A percentile compares a stretch with the other conserved stretches of the same genome.
Evolutionary conservation across 2,329 filamentous ascomycete species (phyloP).

Genomic region (Calcarisporium arbuscula): DNA sequence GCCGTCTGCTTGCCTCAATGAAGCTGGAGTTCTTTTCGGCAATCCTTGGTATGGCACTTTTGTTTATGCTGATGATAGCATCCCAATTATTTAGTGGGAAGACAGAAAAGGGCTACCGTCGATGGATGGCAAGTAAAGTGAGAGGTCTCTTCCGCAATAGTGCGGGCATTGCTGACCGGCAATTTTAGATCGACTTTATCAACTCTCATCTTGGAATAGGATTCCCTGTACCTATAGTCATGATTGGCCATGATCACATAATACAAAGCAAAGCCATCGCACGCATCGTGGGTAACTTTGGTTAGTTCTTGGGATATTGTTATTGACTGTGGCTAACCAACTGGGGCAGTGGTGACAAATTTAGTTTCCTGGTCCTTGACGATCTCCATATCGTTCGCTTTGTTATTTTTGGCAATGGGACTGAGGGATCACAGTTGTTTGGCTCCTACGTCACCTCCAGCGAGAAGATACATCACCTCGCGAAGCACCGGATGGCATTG

Average conservation of each 20-base stretch:
- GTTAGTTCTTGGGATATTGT: too few species aligned
- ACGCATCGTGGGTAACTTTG: conserved; percentile 36
- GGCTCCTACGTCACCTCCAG: too few species aligned
- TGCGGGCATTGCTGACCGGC: conserved; percentile 1
- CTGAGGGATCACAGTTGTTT: too few species aligned
- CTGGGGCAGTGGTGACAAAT: conserved; percentile 24
- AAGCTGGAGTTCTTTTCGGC: conserved; percentile 39
- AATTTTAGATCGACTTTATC: conserved; percentile 40
- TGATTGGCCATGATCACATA: conserved; percentile 31
- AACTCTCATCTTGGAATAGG: conserved; percentile 45
- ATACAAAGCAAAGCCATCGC: conserved; percentile 29
- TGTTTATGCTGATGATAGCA: conserved; percentile 28
- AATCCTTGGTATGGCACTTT: conserved; percentile 39
- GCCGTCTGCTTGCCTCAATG: conserved; percentile 24
- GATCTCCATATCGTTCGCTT: too few species aligned
- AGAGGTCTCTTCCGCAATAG: not conserved
- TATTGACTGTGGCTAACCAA: too few species aligned
- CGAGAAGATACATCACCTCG: too few species aligned
- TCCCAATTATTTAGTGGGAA: conserved; percentile 12
- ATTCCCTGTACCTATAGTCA: conserved; percentile 43
- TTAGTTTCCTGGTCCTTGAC: too few species aligned
- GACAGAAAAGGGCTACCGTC: conserved; percentile 21
- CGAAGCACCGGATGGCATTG: too few species aligned
- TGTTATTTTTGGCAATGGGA: too few species aligned
- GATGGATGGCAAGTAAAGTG: conserved; percentile 28